These are phyloP conservation scores for Thymus quinquecostatus DNA, from an alignment of 257 asterid genomes.

Conservation along the genomic window DNA sequence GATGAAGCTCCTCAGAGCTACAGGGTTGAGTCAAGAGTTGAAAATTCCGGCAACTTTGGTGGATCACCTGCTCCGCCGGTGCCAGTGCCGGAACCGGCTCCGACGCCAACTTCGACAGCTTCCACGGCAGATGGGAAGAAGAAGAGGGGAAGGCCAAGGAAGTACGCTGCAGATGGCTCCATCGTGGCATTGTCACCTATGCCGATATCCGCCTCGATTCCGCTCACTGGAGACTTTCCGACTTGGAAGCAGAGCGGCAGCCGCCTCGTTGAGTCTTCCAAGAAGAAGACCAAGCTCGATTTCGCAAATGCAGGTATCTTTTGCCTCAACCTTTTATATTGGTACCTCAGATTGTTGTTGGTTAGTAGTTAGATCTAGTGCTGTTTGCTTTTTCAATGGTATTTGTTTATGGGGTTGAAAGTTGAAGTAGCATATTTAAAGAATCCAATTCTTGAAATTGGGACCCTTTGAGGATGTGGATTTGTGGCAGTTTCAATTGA, in stretches of 20 bases:
- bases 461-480: constrained; percentile 48
- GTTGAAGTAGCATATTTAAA: constrained; percentile 27
- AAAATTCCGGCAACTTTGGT: constrained; percentile 44
- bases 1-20: constrained; percentile 67
- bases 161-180: constrained; percentile 73
- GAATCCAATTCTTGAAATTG: constrained; percentile 45
- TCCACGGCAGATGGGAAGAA: constrained; percentile 54
- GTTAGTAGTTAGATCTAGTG: constrained; percentile 47
- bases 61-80: constrained; percentile 57
- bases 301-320: constrained; percentile 60
- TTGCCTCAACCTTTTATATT: not conserved
- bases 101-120: not conserved
- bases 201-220: constrained; percentile 97
- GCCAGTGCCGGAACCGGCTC: constrained; percentile 33
- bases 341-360: constrained; percentile 2
- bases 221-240: constrained; percentile 75
- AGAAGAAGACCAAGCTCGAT: constrained; percentile 77
- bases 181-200: constrained; percentile 78
- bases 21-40: constrained; percentile 60
- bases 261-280: constrained; percentile 51
- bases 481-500: constrained; percentile 33
- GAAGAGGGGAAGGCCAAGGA: constrained; percentile 92
- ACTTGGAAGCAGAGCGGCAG: constrained; percentile 61
- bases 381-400: constrained; percentile 33
- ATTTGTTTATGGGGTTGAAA: constrained; percentile 31